These are phyloP conservation scores for Zasmidium cellare DNA, from an alignment of 2,329 filamentous ascomycete genomes.

Conservation along the genomic window DNA sequence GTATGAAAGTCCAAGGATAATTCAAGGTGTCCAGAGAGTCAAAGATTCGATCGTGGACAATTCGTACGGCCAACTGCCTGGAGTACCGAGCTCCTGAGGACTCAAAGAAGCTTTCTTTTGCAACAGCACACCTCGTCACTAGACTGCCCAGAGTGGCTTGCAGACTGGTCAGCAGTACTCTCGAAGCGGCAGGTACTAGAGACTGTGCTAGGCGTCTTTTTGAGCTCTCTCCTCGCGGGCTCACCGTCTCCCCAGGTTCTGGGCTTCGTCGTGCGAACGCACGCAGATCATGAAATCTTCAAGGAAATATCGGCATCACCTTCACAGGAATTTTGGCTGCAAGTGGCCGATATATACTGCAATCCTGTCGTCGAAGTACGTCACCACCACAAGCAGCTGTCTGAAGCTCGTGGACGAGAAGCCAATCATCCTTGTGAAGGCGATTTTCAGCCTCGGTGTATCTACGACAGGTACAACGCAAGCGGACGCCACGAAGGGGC, in stretches of 20 bases:
- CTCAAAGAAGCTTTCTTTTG: not conserved
- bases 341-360: not conserved
- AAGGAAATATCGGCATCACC: not conserved
- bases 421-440: not conserved
- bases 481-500: not conserved
- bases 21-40: too few relatives aligned
- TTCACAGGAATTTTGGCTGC: not conserved
- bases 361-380: not conserved
- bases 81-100: not conserved
- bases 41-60: too few relatives aligned
- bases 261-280: not conserved
- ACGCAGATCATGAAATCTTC: not conserved
- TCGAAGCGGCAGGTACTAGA: not conserved
- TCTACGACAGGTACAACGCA: too few relatives aligned
- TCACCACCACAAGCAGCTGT: not conserved
- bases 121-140: not conserved
- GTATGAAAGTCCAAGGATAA: too few relatives aligned
- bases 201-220: too few relatives aligned
- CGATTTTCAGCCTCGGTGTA: not conserved
- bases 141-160: not conserved
- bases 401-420: not conserved
- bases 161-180: not conserved
- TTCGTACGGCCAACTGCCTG: too few relatives aligned
- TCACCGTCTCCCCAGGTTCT: not conserved
- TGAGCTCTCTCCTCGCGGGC: too few relatives aligned